A percentile compares a stretch with the other conserved stretches of the same genome.
phyloP scores from a whole-genome alignment of 73 alveolate species.

The Symbiodinium natans region DNA sequence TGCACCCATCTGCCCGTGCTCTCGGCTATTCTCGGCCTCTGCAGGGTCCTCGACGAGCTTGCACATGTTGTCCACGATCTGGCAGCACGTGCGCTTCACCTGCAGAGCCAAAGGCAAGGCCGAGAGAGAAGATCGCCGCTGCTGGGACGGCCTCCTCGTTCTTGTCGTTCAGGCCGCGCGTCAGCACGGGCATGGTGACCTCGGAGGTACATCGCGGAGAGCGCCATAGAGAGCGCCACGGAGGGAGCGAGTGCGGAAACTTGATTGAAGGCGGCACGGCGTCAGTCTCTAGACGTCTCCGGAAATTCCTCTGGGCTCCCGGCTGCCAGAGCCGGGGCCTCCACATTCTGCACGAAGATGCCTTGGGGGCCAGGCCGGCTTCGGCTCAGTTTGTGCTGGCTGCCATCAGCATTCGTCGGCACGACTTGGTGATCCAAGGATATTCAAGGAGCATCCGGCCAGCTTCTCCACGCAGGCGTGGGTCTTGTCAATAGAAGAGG shows the following conservation, averaged over 20 bases:
- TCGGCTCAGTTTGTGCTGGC: too few species aligned
- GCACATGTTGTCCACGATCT: slow-evolving; percentile 94
- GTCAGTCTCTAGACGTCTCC: too few species aligned
- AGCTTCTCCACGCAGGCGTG: slow-evolving; percentile 76
- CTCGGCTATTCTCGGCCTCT: too few species aligned
- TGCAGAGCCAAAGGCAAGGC: background rate
- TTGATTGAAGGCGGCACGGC: too few species aligned
- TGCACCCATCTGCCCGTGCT: too few species aligned
- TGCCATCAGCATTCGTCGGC: too few species aligned
- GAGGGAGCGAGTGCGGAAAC: too few species aligned
- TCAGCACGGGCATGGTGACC: slow-evolving; percentile 76
- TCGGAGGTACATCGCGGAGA: too few species aligned
- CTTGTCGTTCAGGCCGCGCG: slow-evolving; percentile 82
- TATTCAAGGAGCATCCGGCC: slow-evolving; percentile 35
- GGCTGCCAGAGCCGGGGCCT: slow-evolving; percentile 78
- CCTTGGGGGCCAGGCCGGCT: slow-evolving; percentile 7
- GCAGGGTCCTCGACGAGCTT: slow-evolving; percentile 72
- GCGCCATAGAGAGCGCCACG: too few species aligned
- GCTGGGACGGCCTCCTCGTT: slow-evolving; percentile 34
- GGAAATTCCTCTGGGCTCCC: background rate
- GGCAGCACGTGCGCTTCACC: slow-evolving; percentile 93
- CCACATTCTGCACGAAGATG: slow-evolving; percentile 91
- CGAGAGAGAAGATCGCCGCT: background rate
- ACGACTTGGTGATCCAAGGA: too few species aligned
- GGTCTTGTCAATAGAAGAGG: slow-evolving; percentile 89